Percentiles rank a stretch among this genome's conserved stretches.
Conservation (phyloP, 768 basidiomycete species). For the Lactarius hatsudake region DNA sequence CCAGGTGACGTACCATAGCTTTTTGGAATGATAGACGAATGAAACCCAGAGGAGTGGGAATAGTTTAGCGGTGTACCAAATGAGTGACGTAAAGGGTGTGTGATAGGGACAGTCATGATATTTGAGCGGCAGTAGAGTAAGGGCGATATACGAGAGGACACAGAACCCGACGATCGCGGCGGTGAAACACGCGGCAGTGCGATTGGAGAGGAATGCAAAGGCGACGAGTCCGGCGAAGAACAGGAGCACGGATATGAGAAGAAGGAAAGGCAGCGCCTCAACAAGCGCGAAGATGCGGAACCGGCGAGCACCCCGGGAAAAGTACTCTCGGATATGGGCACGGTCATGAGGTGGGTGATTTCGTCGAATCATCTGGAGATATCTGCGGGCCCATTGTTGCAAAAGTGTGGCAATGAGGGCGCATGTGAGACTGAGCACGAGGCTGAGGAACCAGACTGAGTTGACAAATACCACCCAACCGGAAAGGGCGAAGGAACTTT, state of each 20-base stretch:
- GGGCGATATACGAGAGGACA: background rate
- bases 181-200: background rate
- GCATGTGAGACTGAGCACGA: background rate
- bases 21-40: too few species aligned
- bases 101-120: too few species aligned
- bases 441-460: background rate
- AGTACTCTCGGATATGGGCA: conserved; percentile 16
- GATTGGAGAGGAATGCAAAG: conserved; percentile 4
- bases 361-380: background rate
- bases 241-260: background rate
- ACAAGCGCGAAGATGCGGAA: conserved; percentile 43
- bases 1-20: too few species aligned
- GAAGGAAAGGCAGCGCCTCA: conserved; percentile 33
- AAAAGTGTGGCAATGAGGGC: background rate
- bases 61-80: too few species aligned
- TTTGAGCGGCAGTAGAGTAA: background rate
- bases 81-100: too few species aligned
- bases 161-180: background rate
- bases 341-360: background rate
- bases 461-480: background rate
- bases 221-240: conserved; percentile 3
- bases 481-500: too few species aligned
- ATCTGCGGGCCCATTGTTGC: conserved; percentile 9
- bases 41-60: too few species aligned
- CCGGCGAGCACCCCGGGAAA: conserved; percentile 39